phyloP scores from a whole-genome alignment of 257 asterid species.

The Galeopsis tetrahit region DNA sequence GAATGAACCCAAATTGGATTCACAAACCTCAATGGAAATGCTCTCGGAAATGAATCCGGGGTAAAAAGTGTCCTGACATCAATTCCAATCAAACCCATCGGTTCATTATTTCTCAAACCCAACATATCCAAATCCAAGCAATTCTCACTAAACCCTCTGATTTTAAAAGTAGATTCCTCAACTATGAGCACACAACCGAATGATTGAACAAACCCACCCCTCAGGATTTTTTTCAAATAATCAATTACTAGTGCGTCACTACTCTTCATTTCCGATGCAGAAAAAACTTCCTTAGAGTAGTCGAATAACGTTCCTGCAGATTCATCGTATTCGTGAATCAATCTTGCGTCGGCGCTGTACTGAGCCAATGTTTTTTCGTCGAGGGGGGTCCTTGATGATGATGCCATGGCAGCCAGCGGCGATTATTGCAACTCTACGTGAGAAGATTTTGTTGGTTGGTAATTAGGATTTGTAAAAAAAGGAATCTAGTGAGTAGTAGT shows the following conservation, averaged over 20 bases:
- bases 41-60: conserved; percentile 48
- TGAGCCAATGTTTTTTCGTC: not conserved
- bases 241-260: not conserved
- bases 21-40: conserved; percentile 39
- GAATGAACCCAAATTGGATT: conserved; percentile 69
- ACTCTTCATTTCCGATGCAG: not conserved
- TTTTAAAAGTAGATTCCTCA: not conserved
- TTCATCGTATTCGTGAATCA: not conserved
- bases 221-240: conserved; percentile 47
- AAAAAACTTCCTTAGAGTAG: not conserved
- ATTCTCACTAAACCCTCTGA: not conserved
- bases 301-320: not conserved
- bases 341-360: not conserved
- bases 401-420: too few species aligned
- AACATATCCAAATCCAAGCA: not conserved
- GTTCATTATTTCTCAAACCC: conserved; percentile 15
- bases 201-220: conserved; percentile 69
- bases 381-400: not conserved
- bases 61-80: conserved; percentile 64
- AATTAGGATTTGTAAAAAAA: too few species aligned
- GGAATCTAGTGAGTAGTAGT: too few species aligned
- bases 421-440: conserved; percentile 2
- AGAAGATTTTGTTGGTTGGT: not conserved
- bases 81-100: conserved; percentile 51
- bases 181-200: conserved; percentile 24